phyloP scores from a whole-genome alignment of 441 rosid species.

The Corymbia citriodora region DNA sequence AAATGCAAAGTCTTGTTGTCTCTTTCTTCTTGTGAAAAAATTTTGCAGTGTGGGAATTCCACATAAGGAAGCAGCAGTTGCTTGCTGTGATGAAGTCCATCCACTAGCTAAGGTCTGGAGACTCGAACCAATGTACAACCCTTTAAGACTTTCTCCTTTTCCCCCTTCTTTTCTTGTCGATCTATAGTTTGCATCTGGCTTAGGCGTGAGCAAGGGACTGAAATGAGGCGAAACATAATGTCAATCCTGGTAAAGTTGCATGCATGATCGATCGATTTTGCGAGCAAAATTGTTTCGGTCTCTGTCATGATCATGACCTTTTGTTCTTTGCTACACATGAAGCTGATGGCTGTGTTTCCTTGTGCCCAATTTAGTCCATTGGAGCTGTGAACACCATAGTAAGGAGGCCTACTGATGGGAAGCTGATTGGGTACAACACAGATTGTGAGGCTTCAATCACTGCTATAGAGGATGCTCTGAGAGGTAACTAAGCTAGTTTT shows the following conservation, averaged over 20 bases:
- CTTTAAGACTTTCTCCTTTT: neutral
- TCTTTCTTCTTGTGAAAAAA: neutral
- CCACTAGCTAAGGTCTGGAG: conserved; percentile 21
- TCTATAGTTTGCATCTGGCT: neutral
- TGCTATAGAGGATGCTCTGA: conserved; percentile 25
- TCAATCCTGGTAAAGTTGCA: neutral
- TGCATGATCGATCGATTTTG: too few species aligned
- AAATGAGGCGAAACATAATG: neutral
- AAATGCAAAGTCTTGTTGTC: neutral
- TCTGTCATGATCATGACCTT: neutral
- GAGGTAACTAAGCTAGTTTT: conserved; percentile 3
- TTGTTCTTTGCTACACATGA: neutral
- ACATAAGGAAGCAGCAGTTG: conserved; percentile 22
- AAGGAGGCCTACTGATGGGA: conserved; percentile 21
- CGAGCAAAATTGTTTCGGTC: neutral
- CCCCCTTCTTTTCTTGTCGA: neutral
- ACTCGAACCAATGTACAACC: neutral
- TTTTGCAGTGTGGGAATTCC: conserved; percentile 22
- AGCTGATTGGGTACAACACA: conserved; percentile 28
- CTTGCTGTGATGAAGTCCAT: conserved; percentile 25
- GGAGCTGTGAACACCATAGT: conserved; percentile 27
- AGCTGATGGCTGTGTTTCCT: neutral
- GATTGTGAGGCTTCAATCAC: conserved; percentile 23
- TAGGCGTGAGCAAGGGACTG: neutral
- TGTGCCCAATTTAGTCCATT: conserved; percentile 8